Evolutionary conservation across 2,329 filamentous ascomycete species (phyloP), one percentile per base, ranked within the genome.

Genomic region (Sarocladium oryzae): DNA sequence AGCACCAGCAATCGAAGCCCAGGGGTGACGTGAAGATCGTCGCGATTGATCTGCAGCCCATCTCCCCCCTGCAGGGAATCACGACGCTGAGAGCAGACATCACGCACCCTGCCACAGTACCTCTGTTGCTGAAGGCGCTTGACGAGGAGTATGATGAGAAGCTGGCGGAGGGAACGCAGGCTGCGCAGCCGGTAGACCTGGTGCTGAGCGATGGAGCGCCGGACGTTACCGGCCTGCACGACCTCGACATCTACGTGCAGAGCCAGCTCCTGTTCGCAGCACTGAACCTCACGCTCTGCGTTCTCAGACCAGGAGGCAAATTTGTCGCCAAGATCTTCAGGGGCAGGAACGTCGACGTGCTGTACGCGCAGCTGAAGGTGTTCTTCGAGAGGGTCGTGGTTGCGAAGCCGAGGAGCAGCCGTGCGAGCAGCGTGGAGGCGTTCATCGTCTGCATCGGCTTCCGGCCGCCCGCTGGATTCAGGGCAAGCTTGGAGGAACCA

Each of bases 311-410:
- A 0, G 93, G 93, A 38, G 93, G 93, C 56, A 95, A 89, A 63
- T 99, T 99, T 60, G 92, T 99, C 7, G 93, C 93, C 54, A 99
- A 99, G 74, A 96, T 99, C 55, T 99, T 99, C 72, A 77, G 93
- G 15, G 91, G 89, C 15, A 85, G 90, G 59, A 93, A 97, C 61
- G 91, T 97, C n/a, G 93, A 97, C 63, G 75, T 97, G 21, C 80
- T 99, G 8, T 97, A 93, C 63, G 90, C 90, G 2, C 93, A 99
- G 66, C 79, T 99, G 50, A 93, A 91, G 66, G 82, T 92, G 18
- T 90, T 97, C 51, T 99, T 99, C 59, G 65, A 86, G 57, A 75
- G 81, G 51, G 93, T 99, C 37, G 81, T 89, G 20, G 89, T 97
- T 15, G 91, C 93, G 11, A 99, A 99, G 72, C 93, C 93, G 2